Evolutionary conservation across 495 filamentous ascomycete species (phyloP), one percentile per base, ranked within the genome.

Genomic region (Immersiella caudata): DNA sequence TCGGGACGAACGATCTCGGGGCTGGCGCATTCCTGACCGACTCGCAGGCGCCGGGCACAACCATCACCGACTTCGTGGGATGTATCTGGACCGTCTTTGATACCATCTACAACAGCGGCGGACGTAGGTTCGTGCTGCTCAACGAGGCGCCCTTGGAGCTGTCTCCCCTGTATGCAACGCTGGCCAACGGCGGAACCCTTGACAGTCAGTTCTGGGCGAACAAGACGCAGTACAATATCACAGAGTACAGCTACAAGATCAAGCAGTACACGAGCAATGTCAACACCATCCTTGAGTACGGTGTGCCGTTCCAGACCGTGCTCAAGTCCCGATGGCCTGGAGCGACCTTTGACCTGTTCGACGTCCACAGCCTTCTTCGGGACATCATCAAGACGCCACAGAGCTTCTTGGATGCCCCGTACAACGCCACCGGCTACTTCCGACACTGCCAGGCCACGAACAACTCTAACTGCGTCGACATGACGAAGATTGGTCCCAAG

Each of bases 1-100:
- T 93, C 69, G 90, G 91, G 0, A 91, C 90, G 61, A 93, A 93
- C 70, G 91, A 94, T 71, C 79, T 94, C 12, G 90, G 90, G 40
- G 81, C 76, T 62, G 73, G 81, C 55, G 88, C 81, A 25, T 88
- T 92, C 72, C 72, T 93, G 26, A 85, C 83, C 21, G 88, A 91
- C 73, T 81, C 81, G 49, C 86, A 91, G 73, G 73, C 84, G 24
- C 63, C 80, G 0, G 85, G 83, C 1, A 87, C 83, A 51, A 88
- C 84, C 2, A 80, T 91, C 57, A 76, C 79, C 18, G 84, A 88
- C 72, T 92, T 87, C 72, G 79, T 87, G 22, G 82, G 86, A 66
- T 93, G 91, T 71, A 79, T 92, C 6, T 90, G 87, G 76, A 64
- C 79, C 4, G 77, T 80, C 0, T 81, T 92, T 56, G 84, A 88